phyloP scores from a whole-genome alignment of 768 basidiomycete species.

The Kwoniella pini region DNA sequence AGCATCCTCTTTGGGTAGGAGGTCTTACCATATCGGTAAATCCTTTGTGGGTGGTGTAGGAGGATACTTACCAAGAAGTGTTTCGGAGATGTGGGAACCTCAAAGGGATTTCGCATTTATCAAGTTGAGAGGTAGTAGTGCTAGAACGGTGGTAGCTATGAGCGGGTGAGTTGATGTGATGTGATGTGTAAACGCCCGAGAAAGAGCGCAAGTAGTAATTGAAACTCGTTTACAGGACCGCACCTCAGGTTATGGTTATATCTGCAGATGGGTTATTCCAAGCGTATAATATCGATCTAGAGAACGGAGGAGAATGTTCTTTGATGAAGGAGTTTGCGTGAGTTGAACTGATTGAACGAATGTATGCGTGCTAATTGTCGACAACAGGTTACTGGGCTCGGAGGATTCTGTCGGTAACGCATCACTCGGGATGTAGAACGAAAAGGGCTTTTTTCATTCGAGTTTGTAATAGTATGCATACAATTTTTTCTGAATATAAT shows the following conservation, averaged over 20 bases:
- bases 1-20: slow-evolving; percentile 39
- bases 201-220: too few relatives aligned
- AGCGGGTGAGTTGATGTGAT: slow-evolving; percentile 70
- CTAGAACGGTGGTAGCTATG: slow-evolving; percentile 82
- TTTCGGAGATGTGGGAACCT: slow-evolving; percentile 98
- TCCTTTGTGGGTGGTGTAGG: slow-evolving; percentile 53
- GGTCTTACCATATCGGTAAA: slow-evolving; percentile 52
- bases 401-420: slow-evolving; percentile 35
- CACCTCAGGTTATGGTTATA: slow-evolving; percentile 96
- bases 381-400: slow-evolving; percentile 34
- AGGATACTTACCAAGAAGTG: slow-evolving; percentile 65
- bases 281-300: slow-evolving; percentile 90
- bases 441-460: not conserved
- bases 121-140: slow-evolving; percentile 71
- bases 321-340: slow-evolving; percentile 87
- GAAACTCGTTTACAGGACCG: slow-evolving; percentile 73
- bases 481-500: not conserved
- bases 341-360: slow-evolving; percentile 19
- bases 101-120: slow-evolving; percentile 89
- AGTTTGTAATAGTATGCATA: slow-evolving; percentile 11
- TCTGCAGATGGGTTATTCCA: slow-evolving; percentile 96
- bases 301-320: slow-evolving; percentile 92
- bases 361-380: not conserved
- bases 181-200: too few relatives aligned
- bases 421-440: slow-evolving; percentile 7